A percentile compares a stretch with the other conserved stretches of the same genome.
Evolutionary conservation across 768 basidiomycete species (phyloP).

Genomic region (Kwoniella sp.): DNA sequence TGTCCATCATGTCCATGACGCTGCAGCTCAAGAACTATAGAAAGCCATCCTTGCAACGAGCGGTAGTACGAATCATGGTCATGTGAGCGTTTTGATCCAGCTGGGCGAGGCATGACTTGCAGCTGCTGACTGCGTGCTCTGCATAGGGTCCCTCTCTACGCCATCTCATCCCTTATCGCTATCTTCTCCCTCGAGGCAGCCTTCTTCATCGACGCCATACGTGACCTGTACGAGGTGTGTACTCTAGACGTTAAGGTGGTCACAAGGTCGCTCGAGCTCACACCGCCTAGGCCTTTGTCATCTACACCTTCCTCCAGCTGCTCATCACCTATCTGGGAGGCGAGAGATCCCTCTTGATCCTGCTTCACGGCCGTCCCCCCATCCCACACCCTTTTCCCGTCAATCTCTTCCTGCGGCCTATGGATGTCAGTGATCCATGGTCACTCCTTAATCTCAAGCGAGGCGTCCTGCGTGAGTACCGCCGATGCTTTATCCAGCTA

Average conservation of each 20-base stretch:
- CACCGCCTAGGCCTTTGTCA: slow-evolving; percentile 49
- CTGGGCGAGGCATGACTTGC: not conserved
- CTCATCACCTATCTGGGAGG: slow-evolving; percentile 60
- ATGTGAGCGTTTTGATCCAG: slow-evolving; percentile 59
- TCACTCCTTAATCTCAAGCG: slow-evolving; percentile 90
- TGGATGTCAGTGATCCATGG: slow-evolving; percentile 92
- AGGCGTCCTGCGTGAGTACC: slow-evolving; percentile 85
- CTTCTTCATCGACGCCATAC: slow-evolving; percentile 88
- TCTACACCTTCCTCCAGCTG: slow-evolving; percentile 50
- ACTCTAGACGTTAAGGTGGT: too few relatives aligned
- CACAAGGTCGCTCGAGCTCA: too few relatives aligned
- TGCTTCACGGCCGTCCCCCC: slow-evolving; percentile 84
- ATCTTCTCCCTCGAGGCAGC: slow-evolving; percentile 90
- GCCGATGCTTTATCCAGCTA: not conserved
- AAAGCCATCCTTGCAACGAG: slow-evolving; percentile 56
- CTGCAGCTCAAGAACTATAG: slow-evolving; percentile 50
- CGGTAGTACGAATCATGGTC: slow-evolving; percentile 91
- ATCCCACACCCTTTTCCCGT: slow-evolving; percentile 82
- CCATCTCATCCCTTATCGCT: slow-evolving; percentile 82
- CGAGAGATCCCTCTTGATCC: slow-evolving; percentile 84
- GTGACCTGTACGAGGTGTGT: slow-evolving; percentile 91
- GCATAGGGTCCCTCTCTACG: slow-evolving; percentile 68
- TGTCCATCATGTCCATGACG: slow-evolving; percentile 49
- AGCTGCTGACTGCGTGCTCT: not conserved
- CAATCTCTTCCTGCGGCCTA: slow-evolving; percentile 72